Base-by-base conservation (phyloP, 257 asterid species). In the Scutellaria barbata region DNA sequence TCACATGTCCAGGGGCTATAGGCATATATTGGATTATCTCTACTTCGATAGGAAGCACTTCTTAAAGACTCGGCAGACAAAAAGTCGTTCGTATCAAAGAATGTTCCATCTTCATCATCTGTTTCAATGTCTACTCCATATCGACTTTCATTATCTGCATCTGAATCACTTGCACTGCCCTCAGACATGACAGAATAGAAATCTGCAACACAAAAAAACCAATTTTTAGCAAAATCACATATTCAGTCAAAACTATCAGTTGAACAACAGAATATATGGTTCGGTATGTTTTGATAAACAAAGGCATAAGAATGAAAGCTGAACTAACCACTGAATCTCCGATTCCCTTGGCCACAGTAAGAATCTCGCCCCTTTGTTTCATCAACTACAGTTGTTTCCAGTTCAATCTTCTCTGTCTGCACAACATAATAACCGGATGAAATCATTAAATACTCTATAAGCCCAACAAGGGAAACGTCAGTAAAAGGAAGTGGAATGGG, bases 381-480 rank as follows among this genome's bases (percentile, higher is more conserved):
- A 75, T 95, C 99, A 71, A 95, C 95, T 63, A 95, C 99, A 51
- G 99, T 95, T 74, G 97, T 88, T 88, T 94, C 99, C 86, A 94
- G 76, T 83, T 94, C 99, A 75, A 94, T 86, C 79, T 94, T 94
- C 73, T 94, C 99, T 2, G 92, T 82, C 99, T 94, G 89, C 85
- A 81, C 74, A 67, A 59, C 20, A 72, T 75, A 71, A 64, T 20
- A 47, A 50, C 13, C 58, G 70, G 72, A 63, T 54, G 79, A 37
- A 53, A 45, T 50, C 54, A 69, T 68, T 71, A 51, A 42, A 71
- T 70, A 50, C 16, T 51, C 35, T 3, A 54, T 61, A 63, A 51
- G 33, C 61, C 64, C 64, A 69, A 43, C 14, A 14, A 43, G 73
- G 30, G 48, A 42, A 69, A 57, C 13, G 47, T 22, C 12, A 61